Evolutionary conservation across 164 flowering plant species (phyloP).

Genomic region (Sedum album): DNA sequence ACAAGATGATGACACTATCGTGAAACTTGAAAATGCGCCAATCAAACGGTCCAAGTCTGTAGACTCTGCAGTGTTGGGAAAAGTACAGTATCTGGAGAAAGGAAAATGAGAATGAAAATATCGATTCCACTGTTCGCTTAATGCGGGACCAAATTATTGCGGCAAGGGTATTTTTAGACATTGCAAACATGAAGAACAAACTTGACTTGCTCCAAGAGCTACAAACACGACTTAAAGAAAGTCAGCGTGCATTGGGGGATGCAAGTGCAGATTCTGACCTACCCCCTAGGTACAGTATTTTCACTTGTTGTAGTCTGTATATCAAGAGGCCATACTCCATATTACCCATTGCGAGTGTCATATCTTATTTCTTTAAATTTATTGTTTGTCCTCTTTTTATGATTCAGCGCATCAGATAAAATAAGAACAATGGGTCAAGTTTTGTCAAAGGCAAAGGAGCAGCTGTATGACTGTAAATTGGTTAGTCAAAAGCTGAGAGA

Average conservation of each 20-base stretch:
- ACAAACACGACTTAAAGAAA: slow-evolving; percentile 64
- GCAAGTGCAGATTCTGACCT: slow-evolving; percentile 76
- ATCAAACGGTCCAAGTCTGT: slow-evolving; percentile 2
- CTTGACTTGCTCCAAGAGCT: slow-evolving; percentile 53
- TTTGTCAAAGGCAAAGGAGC: slow-evolving; percentile 70
- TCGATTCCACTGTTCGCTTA: slow-evolving; percentile 77
- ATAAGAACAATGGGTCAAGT: slow-evolving; percentile 92
- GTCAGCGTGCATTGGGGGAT: slow-evolving; percentile 84
- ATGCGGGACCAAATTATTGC: slow-evolving; percentile 91
- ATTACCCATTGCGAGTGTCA: not conserved
- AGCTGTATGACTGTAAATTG: slow-evolving; percentile 80
- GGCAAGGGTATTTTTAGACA: slow-evolving; percentile 83
- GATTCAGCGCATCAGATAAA: slow-evolving; percentile 64
- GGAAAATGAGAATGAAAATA: slow-evolving; percentile 83
- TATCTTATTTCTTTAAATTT: not conserved
- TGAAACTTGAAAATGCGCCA: slow-evolving; percentile 50
- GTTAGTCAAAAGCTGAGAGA: slow-evolving; percentile 90
- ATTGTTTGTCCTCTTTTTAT: not conserved
- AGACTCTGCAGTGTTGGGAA: slow-evolving; percentile 2
- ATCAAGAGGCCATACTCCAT: not conserved
- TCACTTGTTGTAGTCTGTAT: not conserved
- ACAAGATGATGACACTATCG: slow-evolving; percentile 77
- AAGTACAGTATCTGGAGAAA: slow-evolving; percentile 45
- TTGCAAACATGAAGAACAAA: slow-evolving; percentile 77
- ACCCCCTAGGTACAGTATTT: slow-evolving; percentile 43